Evolutionary conservation across 495 filamentous ascomycete species (phyloP).

Genomic region (Podospora sp.): DNA sequence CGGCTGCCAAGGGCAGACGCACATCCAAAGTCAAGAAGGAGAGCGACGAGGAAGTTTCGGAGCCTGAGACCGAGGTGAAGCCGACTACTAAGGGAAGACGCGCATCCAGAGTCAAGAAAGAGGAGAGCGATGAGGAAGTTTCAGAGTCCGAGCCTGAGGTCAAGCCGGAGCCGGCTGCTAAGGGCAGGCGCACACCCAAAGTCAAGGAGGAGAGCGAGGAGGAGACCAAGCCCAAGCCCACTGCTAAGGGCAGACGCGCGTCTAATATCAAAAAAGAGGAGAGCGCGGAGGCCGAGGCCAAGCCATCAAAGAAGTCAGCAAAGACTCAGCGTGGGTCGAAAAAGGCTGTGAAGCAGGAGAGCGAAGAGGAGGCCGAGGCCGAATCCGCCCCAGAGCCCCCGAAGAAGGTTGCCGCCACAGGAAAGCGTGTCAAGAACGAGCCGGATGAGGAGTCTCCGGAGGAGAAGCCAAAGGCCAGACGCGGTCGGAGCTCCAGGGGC

Average conservation of each 20-base stretch:
- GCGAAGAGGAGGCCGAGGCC: slow-evolving; percentile 34
- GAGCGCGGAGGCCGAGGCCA: background rate
- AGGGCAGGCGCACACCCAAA: slow-evolving; percentile 8
- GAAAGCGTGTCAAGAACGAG: slow-evolving; percentile 21
- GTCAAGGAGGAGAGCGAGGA: slow-evolving; percentile 15
- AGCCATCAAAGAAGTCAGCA: too few species aligned
- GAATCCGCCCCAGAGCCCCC: slow-evolving; percentile 21
- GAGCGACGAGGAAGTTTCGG: slow-evolving; percentile 25
- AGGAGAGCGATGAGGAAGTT: background rate
- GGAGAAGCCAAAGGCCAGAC: slow-evolving; percentile 33
- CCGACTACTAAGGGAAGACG: background rate
- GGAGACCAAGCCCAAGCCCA: background rate
- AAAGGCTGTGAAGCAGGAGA: slow-evolving; percentile 6
- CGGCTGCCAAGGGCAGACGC: slow-evolving; percentile 4
- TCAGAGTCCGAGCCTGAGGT: background rate
- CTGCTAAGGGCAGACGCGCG: slow-evolving; percentile 3
- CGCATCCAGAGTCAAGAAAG: background rate
- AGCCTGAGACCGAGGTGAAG: background rate
- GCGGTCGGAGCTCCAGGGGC: slow-evolving; percentile 30
- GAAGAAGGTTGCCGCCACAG: slow-evolving; percentile 25
- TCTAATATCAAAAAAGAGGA: slow-evolving; percentile 11
- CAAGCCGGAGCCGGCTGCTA: background rate
- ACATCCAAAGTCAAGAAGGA: slow-evolving; percentile 26
- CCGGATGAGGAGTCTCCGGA: slow-evolving; percentile 31
- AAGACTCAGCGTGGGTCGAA: too few species aligned